Base-by-base conservation (phyloP, 805 yeast species). In the Myxozyma neotropica region DNA sequence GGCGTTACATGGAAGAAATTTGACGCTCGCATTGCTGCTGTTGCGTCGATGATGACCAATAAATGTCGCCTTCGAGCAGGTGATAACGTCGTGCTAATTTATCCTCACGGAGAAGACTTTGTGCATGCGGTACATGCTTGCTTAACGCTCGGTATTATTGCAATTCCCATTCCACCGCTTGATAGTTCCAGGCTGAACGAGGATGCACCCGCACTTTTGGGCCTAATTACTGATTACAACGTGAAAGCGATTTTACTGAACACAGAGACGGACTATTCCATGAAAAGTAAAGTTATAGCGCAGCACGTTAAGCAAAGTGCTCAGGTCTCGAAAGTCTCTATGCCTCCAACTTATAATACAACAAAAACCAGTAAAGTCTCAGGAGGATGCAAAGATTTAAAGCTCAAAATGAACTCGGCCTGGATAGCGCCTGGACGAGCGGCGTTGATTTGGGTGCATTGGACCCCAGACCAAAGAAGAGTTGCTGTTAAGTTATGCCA, bases 121-220 rank as follows among this genome's bases (percentile, higher is more conserved):
- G 83, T 87, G 4, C 83, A 89, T 29, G 89, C 96, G 1, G 78
- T 91, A 0, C 84, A 85, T 72, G 97, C 99, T 0, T 93, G 98
- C 71, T 81, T 93, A 71, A 74, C 86, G 57, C 81, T 91, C 54
- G 96, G 97, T 58, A 70, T 90, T 3, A 80, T 88, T 2, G 89
- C 94, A 0, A 79, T 93, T 15, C 94, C 96, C 0, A 72, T 90
- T 70, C 76, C 84, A 8, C 91, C 95, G 0, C 74, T 91, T 42
- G 90, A 87, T 61, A 77, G 84, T 12, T 80, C 79, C 44, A 75
- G 91, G 55, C 76, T 86, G 7, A 84, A 81, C 3, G 96, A 89
- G 67, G 97, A 93, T 68, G 78, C 85, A 23, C 81, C 83, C 1
- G 85, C 87, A 0, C 80, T 91, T 54, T 76, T 83, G 8, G 81